phyloP scores from a whole-genome alignment of 441 rosid species.

The Croton setiger region DNA sequence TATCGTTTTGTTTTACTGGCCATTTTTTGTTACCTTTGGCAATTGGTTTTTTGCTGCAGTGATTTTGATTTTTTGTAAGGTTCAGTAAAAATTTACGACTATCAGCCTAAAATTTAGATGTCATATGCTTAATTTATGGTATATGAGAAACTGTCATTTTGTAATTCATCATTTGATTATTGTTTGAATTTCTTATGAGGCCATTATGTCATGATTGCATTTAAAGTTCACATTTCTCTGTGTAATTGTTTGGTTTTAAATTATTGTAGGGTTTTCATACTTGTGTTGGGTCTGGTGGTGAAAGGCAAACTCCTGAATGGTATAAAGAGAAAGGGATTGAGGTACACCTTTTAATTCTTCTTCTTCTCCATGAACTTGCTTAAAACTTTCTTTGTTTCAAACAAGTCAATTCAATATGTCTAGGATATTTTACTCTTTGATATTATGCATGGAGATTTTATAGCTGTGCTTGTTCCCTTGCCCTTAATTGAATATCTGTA shows the following conservation, averaged over 20 bases:
- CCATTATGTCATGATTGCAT: background rate
- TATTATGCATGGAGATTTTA: background rate
- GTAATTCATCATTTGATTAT: slow-evolving; percentile 15
- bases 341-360: slow-evolving; percentile 36
- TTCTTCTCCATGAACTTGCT: background rate
- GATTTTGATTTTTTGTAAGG: background rate
- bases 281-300: slow-evolving; percentile 95
- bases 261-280: slow-evolving; percentile 78
- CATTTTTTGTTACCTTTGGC: background rate
- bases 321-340: slow-evolving; percentile 94
- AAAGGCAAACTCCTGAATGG: slow-evolving; percentile 90
- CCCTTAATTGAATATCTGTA: background rate
- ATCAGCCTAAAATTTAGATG: background rate
- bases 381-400: background rate
- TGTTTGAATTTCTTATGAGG: background rate
- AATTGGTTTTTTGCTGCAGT: background rate
- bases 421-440: background rate
- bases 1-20: slow-evolving; percentile 6
- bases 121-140: background rate
- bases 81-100: background rate
- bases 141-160: background rate
- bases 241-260: slow-evolving; percentile 14
- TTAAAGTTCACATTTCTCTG: background rate
- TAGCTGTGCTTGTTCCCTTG: background rate
- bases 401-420: background rate